A percentile compares a stretch with the other conserved stretches of the same genome.
Conservation (phyloP, 495 filamentous ascomycete genomes). For the Trichoderma asperelloides region DNA sequence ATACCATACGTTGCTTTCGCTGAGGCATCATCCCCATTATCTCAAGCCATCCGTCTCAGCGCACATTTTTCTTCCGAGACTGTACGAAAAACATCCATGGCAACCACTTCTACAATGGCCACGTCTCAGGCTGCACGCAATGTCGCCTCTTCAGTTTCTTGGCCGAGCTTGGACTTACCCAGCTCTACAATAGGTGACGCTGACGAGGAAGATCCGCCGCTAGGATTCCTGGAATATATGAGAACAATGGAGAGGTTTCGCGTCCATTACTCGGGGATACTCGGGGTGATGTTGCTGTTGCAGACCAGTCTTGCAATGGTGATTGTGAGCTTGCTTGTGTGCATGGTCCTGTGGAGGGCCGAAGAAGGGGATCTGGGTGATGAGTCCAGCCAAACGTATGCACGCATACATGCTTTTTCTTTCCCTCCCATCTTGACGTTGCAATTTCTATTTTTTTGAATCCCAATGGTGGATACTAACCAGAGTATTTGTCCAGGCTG, state of each 20-base stretch:
- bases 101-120: too few relatives aligned
- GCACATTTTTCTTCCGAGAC: too few relatives aligned
- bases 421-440: not conserved
- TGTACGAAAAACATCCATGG: too few relatives aligned
- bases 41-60: too few relatives aligned
- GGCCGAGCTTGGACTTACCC: too few relatives aligned
- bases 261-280: not conserved
- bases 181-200: too few relatives aligned
- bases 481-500: not conserved
- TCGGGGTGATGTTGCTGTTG: not conserved
- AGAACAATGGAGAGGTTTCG: not conserved
- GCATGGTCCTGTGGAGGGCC: not conserved
- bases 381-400: not conserved
- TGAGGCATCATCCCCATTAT: too few relatives aligned
- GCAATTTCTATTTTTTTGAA: not conserved
- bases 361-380: not conserved
- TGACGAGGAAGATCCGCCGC: too few relatives aligned
- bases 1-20: too few relatives aligned
- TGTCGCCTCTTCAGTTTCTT: too few relatives aligned
- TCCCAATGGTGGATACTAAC: not conserved
- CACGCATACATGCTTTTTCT: too few relatives aligned
- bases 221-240: not conserved
- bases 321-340: not conserved
- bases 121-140: too few relatives aligned
- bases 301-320: not conserved